A percentile compares a stretch with the other conserved stretches of the same genome.
Evolutionary conservation across 2,329 filamentous ascomycete genomes (phyloP).

Genomic region (Dichotomopilus funicola): DNA sequence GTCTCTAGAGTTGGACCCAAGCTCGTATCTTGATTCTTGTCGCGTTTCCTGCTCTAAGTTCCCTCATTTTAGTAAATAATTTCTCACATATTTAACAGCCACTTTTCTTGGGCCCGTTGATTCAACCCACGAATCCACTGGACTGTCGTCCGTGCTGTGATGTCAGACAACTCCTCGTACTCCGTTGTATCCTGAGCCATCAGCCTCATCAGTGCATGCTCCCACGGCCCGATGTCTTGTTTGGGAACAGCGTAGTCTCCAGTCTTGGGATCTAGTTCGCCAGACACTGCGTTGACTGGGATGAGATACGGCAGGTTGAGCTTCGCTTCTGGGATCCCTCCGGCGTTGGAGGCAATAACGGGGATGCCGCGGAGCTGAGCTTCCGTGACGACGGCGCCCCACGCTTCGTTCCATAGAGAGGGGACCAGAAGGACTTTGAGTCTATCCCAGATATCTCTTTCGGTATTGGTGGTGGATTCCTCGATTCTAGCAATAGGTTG

Average conservation of each 20-base stretch:
- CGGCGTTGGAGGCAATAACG: constrained; percentile 22
- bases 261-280: constrained; percentile 10
- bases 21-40: too few relatives aligned
- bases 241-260: constrained; percentile 20
- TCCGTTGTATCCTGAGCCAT: constrained; percentile 13
- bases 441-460: constrained; percentile 22
- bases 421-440: constrained; percentile 22
- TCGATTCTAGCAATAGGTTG: constrained; percentile 9
- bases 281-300: constrained; percentile 18
- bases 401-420: constrained; percentile 23
- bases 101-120: constrained; percentile 19
- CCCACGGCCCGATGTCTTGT: constrained; percentile 20
- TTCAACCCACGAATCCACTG: constrained; percentile 18
- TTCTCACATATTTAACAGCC: constrained; percentile 12
- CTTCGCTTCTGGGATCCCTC: constrained; percentile 22
- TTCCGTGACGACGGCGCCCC: constrained; percentile 23
- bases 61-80: background rate
- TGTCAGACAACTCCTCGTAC: constrained; percentile 11
- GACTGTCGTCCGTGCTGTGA: background rate
- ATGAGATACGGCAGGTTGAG: constrained; percentile 18
- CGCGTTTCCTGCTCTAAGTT: too few relatives aligned
- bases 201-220: constrained; percentile 11
- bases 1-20: too few relatives aligned
- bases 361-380: constrained; percentile 24
- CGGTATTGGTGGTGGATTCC: constrained; percentile 16